Base-by-base conservation (phyloP, 257 asterid species). In the Rauvolfia tetraphylla region DNA sequence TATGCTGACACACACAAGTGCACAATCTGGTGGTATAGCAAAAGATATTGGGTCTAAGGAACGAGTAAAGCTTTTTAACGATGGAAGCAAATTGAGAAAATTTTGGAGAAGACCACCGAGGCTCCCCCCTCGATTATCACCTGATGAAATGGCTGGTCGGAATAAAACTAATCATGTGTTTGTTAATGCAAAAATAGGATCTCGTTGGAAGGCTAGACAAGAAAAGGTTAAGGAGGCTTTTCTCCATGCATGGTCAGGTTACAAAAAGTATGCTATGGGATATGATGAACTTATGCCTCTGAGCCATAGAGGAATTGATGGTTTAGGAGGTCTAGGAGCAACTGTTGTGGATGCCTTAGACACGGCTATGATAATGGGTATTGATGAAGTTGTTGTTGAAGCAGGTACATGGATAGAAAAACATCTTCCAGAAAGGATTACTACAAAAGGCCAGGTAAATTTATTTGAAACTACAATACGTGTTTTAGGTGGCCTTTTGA, bases 261-360 rank as follows among this genome's bases (percentile, higher is more conserved):
- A 95, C 82, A 86, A 79, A 67, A 73, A 67, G 56, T 84, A 89
- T 79, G 90, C 97, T 25, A 95, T 91, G 96, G 98, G 98, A 48
- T 87, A 89, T 77, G 98, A 95, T 83, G 98, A 95, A 81, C 96
- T 95, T 81, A 95, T 93, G 97, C 99, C 97, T 63, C 61, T 93
- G 74, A 95, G 97, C 88, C 88, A 75, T 38, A 84, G 85, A 82
- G 99, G 99, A 76, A 63, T 76, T 74, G 93, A 95, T 75, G 94
- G 96, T 58, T 84, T 95, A 80, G 98, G 99, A 79, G 98, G 99
- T 79, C 82, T 95, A 77, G 98, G 99, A 80, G 99, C 98, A 78
- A 92, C 99, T 11, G 23, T 93, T 67, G 91, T 93, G 71, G 99
- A 95, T 84, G 94, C 99, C 78, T 90, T 93, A 69, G 99, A 93